Evolutionary conservation across 257 asterid species (phyloP), one percentile per base, ranked within the genome.

Genomic region (Solanum sparsipilum): DNA sequence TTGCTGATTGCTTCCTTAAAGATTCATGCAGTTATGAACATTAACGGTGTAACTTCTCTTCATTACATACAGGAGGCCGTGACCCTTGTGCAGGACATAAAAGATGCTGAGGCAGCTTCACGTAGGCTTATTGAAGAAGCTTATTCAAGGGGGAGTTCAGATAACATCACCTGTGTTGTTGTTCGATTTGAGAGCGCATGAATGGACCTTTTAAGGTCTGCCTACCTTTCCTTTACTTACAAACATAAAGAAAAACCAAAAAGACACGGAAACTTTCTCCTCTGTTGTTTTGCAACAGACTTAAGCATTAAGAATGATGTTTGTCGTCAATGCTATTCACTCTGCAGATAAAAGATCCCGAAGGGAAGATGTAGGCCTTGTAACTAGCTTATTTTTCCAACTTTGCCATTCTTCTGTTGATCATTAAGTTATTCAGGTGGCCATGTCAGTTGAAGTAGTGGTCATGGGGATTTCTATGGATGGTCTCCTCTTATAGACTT

Each of bases 121-220:
- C 93, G 91, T 85, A 95, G 91, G 88, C 95, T 95, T 13, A 88
- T 89, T 34, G 93, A 93, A 88, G 98, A 93, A 91, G 96, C 98
- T 23, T 94, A 90, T 84, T 89, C 89, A 16, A 92, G 86, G 88
- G 98, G 98, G 48, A 95, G 98, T 90, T 90, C 95, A 0, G 98
- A 95, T 91, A 95, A 95, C 88, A 95, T 94, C 81, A 95, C 98
- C 86, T 93, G 96, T 74, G 88, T 95, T 36, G 96, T 95, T 18
- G 98, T 95, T 85, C 95, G 94, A 87, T 95, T 95, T 87, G 91
- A 92, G 88, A 91, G 88, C 39, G 73, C 91, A 60, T 87, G 60
- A 91, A 41, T 85, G 29, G 84, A 86, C 67, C 18, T 78, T n/a
- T 12, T 38, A 67, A 89, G 84, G 86, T 89, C 71, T 83, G 38